These are phyloP conservation scores for Backusella westeae DNA, from an alignment of 192 early-diverging fungal species.

Conservation along the genomic window DNA sequence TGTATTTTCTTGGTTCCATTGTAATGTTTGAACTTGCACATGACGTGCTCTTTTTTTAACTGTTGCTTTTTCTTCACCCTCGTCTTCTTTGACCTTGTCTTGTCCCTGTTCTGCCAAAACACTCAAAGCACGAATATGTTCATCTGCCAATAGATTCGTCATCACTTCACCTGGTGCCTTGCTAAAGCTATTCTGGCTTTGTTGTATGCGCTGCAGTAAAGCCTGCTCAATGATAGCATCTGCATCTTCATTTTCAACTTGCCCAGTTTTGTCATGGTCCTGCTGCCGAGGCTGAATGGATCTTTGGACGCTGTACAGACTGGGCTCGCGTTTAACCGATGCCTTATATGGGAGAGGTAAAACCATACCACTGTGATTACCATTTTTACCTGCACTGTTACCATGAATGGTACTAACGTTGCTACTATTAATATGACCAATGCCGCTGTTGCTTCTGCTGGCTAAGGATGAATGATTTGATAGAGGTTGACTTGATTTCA, in stretches of 20 bases:
- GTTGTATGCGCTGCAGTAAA: constrained; percentile 8
- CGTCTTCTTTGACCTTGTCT: background rate
- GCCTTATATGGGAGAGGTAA: background rate
- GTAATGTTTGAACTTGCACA: constrained; percentile 32
- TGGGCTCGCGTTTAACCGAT: background rate
- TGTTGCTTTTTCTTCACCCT: background rate
- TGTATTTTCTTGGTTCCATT: background rate
- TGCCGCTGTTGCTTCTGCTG: background rate
- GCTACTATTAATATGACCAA: background rate
- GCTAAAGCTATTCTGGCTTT: background rate
- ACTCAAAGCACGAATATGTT: constrained; percentile 24
- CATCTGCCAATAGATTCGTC: constrained; percentile 6
- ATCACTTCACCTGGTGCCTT: constrained; percentile 18
- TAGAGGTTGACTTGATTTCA: background rate
- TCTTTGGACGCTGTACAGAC: background rate
- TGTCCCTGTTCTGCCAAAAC: constrained; percentile 3
- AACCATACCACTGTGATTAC: background rate
- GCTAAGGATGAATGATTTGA: background rate
- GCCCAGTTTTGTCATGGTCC: background rate
- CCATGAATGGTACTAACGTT: background rate
- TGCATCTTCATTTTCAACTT: background rate
- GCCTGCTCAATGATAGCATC: constrained; percentile 12
- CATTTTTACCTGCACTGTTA: background rate
- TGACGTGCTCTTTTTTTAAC: constrained; percentile 25
- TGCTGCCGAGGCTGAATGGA: background rate